Evolutionary conservation across 257 asterid species (phyloP).

Genomic region (Solanum peruvianum): DNA sequence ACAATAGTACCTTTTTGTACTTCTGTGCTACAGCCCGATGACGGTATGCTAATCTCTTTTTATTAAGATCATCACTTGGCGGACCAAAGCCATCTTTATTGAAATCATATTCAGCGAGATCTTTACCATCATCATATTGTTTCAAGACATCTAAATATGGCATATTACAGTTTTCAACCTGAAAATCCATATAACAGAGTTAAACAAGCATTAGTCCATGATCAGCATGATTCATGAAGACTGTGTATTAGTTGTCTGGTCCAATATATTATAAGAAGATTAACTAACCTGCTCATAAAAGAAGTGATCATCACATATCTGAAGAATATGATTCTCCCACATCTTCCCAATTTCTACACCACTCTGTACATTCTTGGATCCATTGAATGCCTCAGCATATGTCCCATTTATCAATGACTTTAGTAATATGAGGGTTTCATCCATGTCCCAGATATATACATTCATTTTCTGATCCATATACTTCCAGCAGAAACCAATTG

Average conservation of each 20-base stretch:
- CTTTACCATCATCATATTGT: slow-evolving; percentile 58
- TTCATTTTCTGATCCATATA: slow-evolving; percentile 45
- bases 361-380: slow-evolving; percentile 43
- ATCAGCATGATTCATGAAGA: not conserved
- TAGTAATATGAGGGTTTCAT: slow-evolving; percentile 87
- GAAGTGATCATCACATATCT: slow-evolving; percentile 65
- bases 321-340: slow-evolving; percentile 90
- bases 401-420: slow-evolving; percentile 64
- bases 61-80: slow-evolving; percentile 48
- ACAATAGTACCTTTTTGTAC: slow-evolving; percentile 56
- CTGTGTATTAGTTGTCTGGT: not conserved
- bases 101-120: slow-evolving; percentile 68
- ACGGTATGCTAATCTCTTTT: slow-evolving; percentile 71
- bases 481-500: not conserved
- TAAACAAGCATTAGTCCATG: not conserved
- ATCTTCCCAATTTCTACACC: slow-evolving; percentile 64
- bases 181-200: slow-evolving; percentile 3
- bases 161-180: slow-evolving; percentile 76
- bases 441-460: slow-evolving; percentile 98
- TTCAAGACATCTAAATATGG: slow-evolving; percentile 63
- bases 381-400: slow-evolving; percentile 61
- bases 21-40: slow-evolving; percentile 56
- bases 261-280: not conserved
- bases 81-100: slow-evolving; percentile 51
- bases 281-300: slow-evolving; percentile 69